phyloP scores from a whole-genome alignment of 805 yeast genomes.

The Danielozyma ontarioensis region DNA sequence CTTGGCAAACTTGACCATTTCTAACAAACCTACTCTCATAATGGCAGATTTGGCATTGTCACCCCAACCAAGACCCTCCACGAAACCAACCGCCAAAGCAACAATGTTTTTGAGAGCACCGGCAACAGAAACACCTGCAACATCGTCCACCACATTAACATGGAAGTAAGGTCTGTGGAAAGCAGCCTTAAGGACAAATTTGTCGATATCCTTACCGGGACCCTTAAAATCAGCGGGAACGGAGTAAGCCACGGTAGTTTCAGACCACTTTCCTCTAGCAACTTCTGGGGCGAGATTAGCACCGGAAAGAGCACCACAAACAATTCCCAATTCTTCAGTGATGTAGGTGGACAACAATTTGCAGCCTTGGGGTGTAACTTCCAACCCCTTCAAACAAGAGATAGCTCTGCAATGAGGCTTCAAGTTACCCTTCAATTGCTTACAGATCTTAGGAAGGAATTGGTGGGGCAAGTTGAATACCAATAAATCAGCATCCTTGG shows the following conservation, averaged over 20 bases:
- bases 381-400: conserved; percentile 43
- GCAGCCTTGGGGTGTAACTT: conserved; percentile 39
- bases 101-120: conserved; percentile 45
- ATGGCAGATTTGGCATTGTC: conserved; percentile 46
- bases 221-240: conserved; percentile 36
- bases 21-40: conserved; percentile 42
- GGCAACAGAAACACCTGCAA: conserved; percentile 42
- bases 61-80: conserved; percentile 46
- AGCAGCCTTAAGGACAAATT: conserved; percentile 33
- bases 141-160: conserved; percentile 40
- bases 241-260: conserved; percentile 41
- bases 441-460: conserved; percentile 35
- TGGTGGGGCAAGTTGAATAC: conserved; percentile 45
- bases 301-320: conserved; percentile 44
- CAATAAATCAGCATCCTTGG: conserved; percentile 36
- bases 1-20: conserved; percentile 37
- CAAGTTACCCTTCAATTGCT: conserved; percentile 35
- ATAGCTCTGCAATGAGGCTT: conserved; percentile 36
- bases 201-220: conserved; percentile 37
- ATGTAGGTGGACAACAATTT: conserved; percentile 40
- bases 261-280: conserved; percentile 44
- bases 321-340: conserved; percentile 38
- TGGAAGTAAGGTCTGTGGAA: conserved; percentile 46
- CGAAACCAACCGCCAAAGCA: conserved; percentile 43
- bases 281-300: conserved; percentile 45